phyloP scores from a whole-genome alignment of 1,284 basidiomycete genomes.

The Pseudozyma hubeiensis region DNA sequence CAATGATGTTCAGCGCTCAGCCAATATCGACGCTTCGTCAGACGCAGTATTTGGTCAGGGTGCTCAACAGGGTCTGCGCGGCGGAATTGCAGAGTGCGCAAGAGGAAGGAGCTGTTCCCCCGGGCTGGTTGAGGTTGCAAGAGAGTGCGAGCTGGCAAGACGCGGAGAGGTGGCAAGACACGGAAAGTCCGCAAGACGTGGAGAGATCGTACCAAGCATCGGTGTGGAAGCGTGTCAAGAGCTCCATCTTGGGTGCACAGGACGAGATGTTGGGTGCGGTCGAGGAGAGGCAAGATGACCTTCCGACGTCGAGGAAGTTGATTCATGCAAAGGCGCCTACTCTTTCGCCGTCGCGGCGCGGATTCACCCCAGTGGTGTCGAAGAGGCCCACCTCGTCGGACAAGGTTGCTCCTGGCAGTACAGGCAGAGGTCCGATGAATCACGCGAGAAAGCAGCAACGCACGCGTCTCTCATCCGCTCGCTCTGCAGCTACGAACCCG shows the following conservation, averaged over 20 bases:
- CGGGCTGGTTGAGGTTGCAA: conserved; percentile 5
- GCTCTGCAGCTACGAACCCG: background rate
- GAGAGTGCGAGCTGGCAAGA: background rate
- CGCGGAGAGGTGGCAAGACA: background rate
- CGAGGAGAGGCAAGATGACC: conserved; percentile 4
- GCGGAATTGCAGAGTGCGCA: conserved; percentile 16
- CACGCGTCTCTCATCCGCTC: background rate
- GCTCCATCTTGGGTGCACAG: conserved; percentile 9
- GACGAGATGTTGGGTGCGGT: conserved; percentile 15
- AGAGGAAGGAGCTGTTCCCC: background rate
- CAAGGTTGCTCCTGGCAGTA: too few relatives aligned
- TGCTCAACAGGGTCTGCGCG: conserved; percentile 31
- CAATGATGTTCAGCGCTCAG: conserved; percentile 1
- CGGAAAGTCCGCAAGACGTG: too few relatives aligned
- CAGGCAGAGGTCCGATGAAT: background rate
- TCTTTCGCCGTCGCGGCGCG: conserved; percentile 16
- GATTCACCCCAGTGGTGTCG: background rate
- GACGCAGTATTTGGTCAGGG: conserved; percentile 40
- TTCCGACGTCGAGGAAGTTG: background rate
- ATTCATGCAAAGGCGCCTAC: background rate
- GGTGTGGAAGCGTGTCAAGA: background rate
- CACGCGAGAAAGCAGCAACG: background rate
- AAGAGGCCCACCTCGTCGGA: too few relatives aligned
- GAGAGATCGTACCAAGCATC: background rate
- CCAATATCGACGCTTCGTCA: conserved; percentile 17